A percentile compares a stretch with the other conserved stretches of the same genome.
These are phyloP conservation scores for Fomitopsis serialis DNA, from an alignment of 768 basidiomycete species.

Conservation along the genomic window DNA sequence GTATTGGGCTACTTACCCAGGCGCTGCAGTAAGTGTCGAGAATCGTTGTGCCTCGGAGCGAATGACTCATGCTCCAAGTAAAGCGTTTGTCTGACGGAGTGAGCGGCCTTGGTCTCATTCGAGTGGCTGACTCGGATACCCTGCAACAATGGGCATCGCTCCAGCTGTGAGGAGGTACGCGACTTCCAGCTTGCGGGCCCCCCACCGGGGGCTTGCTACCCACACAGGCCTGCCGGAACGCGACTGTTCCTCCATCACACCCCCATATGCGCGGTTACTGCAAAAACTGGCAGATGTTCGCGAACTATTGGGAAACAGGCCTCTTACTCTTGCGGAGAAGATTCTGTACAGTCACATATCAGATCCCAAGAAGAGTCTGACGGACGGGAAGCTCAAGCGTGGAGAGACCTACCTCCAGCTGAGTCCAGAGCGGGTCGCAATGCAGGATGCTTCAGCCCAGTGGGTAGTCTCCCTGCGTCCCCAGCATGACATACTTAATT, in stretches of 20 bases:
- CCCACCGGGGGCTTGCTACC: slow-evolving; percentile 27
- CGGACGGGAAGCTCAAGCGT: slow-evolving; percentile 60
- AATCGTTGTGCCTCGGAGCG: no score
- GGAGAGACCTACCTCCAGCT: slow-evolving; percentile 91
- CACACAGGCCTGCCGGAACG: slow-evolving; percentile 40
- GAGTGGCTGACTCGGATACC: no score
- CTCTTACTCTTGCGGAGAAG: slow-evolving; percentile 95
- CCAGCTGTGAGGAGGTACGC: not conserved
- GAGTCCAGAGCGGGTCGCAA: slow-evolving; percentile 88
- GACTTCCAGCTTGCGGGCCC: not conserved
- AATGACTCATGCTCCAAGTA: no score
- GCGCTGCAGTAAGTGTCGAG: no score
- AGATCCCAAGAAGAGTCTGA: slow-evolving; percentile 69
- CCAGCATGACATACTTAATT: not conserved
- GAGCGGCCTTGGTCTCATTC: no score
- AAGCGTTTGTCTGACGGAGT: no score
- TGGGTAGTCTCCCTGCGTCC: slow-evolving; percentile 32
- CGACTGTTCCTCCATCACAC: slow-evolving; percentile 72
- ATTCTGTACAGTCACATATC: slow-evolving; percentile 91
- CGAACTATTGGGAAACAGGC: slow-evolving; percentile 59
- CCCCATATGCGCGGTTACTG: slow-evolving; percentile 73
- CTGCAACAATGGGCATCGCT: not conserved
- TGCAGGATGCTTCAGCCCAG: slow-evolving; percentile 95
- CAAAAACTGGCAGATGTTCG: slow-evolving; percentile 68
- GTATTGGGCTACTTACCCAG: no score